Evolutionary conservation across 345 rosid species (phyloP).

Genomic region (Nephelium lappaceum): DNA sequence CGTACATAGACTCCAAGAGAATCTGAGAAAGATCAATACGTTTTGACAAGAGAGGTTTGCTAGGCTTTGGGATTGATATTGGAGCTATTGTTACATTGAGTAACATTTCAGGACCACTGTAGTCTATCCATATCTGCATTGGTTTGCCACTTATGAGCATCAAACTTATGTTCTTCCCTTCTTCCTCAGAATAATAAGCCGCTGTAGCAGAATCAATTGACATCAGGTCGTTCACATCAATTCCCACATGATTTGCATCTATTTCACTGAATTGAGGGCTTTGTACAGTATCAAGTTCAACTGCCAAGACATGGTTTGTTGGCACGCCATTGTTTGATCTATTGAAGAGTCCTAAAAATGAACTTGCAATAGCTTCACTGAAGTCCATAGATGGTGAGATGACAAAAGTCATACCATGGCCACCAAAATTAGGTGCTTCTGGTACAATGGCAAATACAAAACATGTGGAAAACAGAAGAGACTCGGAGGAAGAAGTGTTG

Average conservation of each 20-base stretch:
- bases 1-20: slow-evolving; percentile 38
- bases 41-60: slow-evolving; percentile 50
- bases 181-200: slow-evolving; percentile 36
- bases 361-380: not conserved
- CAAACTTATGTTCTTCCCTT: slow-evolving; percentile 30
- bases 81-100: slow-evolving; percentile 59
- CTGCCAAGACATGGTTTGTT: slow-evolving; percentile 49
- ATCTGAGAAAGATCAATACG: slow-evolving; percentile 39
- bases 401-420: slow-evolving; percentile 31
- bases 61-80: slow-evolving; percentile 32
- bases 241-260: slow-evolving; percentile 60
- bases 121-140: slow-evolving; percentile 67
- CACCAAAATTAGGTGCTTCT: slow-evolving; percentile 4
- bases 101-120: slow-evolving; percentile 35
- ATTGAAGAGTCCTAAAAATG: slow-evolving; percentile 46
- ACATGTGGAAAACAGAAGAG: slow-evolving; percentile 14
- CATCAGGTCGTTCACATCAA: slow-evolving; percentile 46
- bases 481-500: slow-evolving; percentile 1
- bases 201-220: slow-evolving; percentile 43
- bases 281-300: slow-evolving; percentile 53
- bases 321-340: slow-evolving; percentile 32
- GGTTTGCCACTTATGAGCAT: slow-evolving; percentile 41
- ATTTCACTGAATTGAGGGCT: slow-evolving; percentile 48
- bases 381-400: slow-evolving; percentile 29
- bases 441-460: slow-evolving; percentile 35